Percentiles rank a stretch among this genome's conserved stretches.
These are phyloP conservation scores for Solanum rostratum DNA, from an alignment of 257 asterid species.

Conservation along the genomic window DNA sequence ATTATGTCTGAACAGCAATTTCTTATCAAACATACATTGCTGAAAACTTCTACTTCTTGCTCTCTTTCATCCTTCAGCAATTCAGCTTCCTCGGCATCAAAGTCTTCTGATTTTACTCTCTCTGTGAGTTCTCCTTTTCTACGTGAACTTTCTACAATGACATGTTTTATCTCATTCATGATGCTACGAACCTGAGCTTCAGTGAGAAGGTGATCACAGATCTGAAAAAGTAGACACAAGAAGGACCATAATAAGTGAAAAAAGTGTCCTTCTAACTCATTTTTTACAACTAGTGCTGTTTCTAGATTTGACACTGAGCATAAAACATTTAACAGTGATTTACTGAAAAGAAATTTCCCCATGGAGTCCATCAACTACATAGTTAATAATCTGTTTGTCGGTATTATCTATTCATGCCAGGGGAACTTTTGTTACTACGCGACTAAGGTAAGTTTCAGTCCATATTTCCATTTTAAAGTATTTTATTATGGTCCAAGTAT, in stretches of 20 bases:
- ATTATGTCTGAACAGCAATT: not conserved
- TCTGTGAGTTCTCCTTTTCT: conserved; percentile 61
- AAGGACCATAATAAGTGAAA: not conserved
- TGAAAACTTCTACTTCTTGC: conserved; percentile 89
- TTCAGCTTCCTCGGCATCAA: conserved; percentile 95
- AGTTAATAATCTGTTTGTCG: no score
- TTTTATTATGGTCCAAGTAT: no score
- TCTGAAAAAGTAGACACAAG: conserved; percentile 21
- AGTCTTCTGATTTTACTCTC: conserved; percentile 42
- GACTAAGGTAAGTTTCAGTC: no score
- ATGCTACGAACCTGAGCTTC: conserved; percentile 81
- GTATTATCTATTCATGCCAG: no score
- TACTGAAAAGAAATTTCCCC: no score
- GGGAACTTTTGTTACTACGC: no score
- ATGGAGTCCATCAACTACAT: no score
- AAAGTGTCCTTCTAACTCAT: not conserved
- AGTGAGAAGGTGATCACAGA: conserved; percentile 65
- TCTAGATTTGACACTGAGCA: not conserved
- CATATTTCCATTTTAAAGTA: no score
- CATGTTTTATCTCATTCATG: conserved; percentile 76
- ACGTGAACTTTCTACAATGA: conserved; percentile 75
- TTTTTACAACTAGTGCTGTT: not conserved
- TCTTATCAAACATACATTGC: conserved; percentile 42
- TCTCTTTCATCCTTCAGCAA: conserved; percentile 82
- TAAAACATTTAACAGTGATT: not conserved